Base-by-base conservation (phyloP, 495 filamentous ascomycete species). In the Hypoxylon perforatum region DNA sequence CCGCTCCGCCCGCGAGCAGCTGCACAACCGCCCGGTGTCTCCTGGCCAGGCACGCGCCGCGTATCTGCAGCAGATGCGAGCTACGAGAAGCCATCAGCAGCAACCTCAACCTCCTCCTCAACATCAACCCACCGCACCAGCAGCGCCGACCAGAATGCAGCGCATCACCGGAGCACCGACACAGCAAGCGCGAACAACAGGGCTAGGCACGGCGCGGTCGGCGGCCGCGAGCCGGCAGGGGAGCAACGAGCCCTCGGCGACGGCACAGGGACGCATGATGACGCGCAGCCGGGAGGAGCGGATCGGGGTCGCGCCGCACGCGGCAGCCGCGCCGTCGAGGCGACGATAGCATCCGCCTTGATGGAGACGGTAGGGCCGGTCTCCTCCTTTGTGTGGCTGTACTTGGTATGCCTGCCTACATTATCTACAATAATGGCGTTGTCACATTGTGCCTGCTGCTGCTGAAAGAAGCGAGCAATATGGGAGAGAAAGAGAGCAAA, bases 251-350 rank as follows among this genome's bases (percentile, higher is more conserved):
- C 66, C 35, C n/a, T 63, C 45, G 11, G 52, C 30, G 7, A 3
- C 25, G 1, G 73, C 71, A 15, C 64, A 71, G 4, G 63, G 71
- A 47, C 67, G 64, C 12, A 65, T 74, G 72, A 66, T 63, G 64
- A 72, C 72, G 51, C 57, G 76, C 60, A 75, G 70, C 9, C 41
- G 76, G 36, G 77, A 78, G 4, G 77, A 79, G 70, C 44, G 77
- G 45, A 75, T 79, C 10, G 76, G 75, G 3, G 25, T 73, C 30
- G 64, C 66, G 11, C 51, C 62, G 58, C 62, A 17, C 5, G 17
- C 51, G 8, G 14, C 61, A 15, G 69, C 52, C 12, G 48, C 46
- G 11, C 60, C 39, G 33, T 52, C 66, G 54, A 61, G 72, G 59
- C 56, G 72, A 28, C 66, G 72, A 39, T 75, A 75, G 69, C 39